These are phyloP conservation scores for Polygonum aviculare DNA, from an alignment of 148 eudicot species.

Conservation along the genomic window DNA sequence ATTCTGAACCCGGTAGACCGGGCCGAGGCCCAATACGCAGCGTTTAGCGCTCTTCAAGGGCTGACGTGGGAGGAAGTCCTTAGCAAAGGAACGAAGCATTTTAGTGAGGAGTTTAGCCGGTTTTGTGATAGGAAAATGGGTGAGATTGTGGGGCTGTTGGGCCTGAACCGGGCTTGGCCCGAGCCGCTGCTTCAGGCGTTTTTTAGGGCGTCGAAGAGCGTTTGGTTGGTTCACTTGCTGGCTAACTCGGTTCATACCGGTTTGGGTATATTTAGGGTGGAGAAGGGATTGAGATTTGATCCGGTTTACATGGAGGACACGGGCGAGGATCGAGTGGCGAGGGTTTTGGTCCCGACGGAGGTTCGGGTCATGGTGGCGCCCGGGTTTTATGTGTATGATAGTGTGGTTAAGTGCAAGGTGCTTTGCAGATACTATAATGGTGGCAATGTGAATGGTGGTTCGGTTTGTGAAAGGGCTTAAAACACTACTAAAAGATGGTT, in stretches of 20 bases:
- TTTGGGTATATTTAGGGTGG: slow-evolving; percentile 57
- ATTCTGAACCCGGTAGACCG: slow-evolving; percentile 66
- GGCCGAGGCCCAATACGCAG: slow-evolving; percentile 42
- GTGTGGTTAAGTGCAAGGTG: slow-evolving; percentile 94
- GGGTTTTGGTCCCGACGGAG: slow-evolving; percentile 35
- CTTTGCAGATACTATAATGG: slow-evolving; percentile 50
- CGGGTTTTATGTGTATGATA: slow-evolving; percentile 82
- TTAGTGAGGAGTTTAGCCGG: slow-evolving; percentile 77
- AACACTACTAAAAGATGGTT: background rate
- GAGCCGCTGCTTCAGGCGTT: slow-evolving; percentile 77
- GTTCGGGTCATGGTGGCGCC: slow-evolving; percentile 91
- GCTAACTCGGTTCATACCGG: slow-evolving; percentile 84
- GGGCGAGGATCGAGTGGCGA: slow-evolving; percentile 52
- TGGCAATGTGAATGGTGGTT: background rate
- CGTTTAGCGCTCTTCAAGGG: slow-evolving; percentile 27
- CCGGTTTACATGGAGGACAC: slow-evolving; percentile 89
- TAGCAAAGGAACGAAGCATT: slow-evolving; percentile 71
- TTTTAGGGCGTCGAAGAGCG: slow-evolving; percentile 74
- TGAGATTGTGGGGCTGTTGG: slow-evolving; percentile 68
- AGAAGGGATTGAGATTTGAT: slow-evolving; percentile 51
- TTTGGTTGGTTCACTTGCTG: slow-evolving; percentile 79
- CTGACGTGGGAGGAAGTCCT: slow-evolving; percentile 84
- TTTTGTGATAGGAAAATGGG: slow-evolving; percentile 94
- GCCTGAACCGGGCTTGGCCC: slow-evolving; percentile 87
- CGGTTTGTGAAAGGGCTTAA: background rate